These are phyloP conservation scores for Gypsophila paniculata DNA, from an alignment of 179 eudicot species.

Conservation along the genomic window DNA sequence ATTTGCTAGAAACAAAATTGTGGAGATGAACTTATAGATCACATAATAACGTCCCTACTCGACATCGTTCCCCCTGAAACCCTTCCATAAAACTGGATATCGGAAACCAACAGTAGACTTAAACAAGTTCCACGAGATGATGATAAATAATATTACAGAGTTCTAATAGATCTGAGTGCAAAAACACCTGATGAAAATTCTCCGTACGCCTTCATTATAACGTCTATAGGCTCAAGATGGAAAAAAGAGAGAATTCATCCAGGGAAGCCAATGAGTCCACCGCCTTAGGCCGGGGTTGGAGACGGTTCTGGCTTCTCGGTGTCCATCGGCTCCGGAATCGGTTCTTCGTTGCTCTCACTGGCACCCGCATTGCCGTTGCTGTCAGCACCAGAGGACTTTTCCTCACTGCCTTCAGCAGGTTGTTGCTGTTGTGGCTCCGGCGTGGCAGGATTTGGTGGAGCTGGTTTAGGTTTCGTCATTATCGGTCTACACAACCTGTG, in stretches of 20 bases:
- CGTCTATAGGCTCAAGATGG: slow-evolving; percentile 14
- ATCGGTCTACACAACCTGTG: slow-evolving; percentile 66
- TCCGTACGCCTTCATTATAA: background rate
- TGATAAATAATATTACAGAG: slow-evolving; percentile 19
- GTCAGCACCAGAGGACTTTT: slow-evolving; percentile 34
- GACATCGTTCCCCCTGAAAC: slow-evolving; percentile 12
- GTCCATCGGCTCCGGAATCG: slow-evolving; percentile 34
- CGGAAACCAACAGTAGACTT: slow-evolving; percentile 13
- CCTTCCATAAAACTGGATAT: slow-evolving; percentile 31
- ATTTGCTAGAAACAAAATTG: too few relatives aligned
- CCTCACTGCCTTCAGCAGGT: slow-evolving; percentile 33
- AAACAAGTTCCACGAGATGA: background rate
- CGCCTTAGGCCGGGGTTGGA: slow-evolving; percentile 25
- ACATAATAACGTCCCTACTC: background rate
- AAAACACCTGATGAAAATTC: slow-evolving; percentile 12
- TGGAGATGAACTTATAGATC: too few relatives aligned
- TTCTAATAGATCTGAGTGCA: slow-evolving; percentile 14
- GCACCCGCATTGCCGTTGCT: slow-evolving; percentile 27
- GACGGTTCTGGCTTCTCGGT: slow-evolving; percentile 31
- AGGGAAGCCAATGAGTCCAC: background rate
- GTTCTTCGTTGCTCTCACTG: slow-evolving; percentile 21
- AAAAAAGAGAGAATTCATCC: background rate
- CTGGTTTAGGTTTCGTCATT: slow-evolving; percentile 67
- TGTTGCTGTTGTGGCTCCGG: slow-evolving; percentile 43
- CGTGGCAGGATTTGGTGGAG: slow-evolving; percentile 54